A percentile compares a stretch with the other conserved stretches of the same genome.
These are phyloP conservation scores for Fusarium fujikuroi DNA, from an alignment of 2,329 filamentous ascomycete genomes.

Conservation along the genomic window DNA sequence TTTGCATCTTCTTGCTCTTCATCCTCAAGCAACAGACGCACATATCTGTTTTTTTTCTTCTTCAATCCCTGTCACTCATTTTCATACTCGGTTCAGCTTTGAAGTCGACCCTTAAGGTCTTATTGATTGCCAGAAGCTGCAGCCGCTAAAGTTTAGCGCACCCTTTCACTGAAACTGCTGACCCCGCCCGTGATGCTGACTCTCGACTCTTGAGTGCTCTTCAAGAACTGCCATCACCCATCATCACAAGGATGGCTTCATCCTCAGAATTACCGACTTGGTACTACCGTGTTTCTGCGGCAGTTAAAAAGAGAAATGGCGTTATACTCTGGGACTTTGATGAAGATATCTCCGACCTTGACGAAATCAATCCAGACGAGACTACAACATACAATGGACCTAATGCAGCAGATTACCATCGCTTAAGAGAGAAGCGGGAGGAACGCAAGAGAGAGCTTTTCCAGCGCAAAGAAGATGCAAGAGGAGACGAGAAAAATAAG, in stretches of 20 bases:
- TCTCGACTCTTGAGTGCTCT: not conserved
- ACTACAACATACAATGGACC: not conserved
- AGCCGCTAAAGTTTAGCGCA: not conserved
- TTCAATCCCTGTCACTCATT: not conserved
- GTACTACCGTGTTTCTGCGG: not conserved
- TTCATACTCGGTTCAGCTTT: rapidly evolving
- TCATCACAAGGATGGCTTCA: not conserved
- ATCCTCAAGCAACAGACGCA: not conserved
- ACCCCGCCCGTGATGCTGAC: not conserved
- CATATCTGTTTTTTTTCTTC: not conserved
- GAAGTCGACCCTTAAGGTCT: rapidly evolving
- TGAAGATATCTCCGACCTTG: constrained; percentile 3
- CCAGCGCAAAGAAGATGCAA: not conserved
- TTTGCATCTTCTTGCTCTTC: not conserved
- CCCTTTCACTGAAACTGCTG: not conserved
- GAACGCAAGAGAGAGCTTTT: not conserved
- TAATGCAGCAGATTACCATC: not conserved
- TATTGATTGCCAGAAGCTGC: no score
- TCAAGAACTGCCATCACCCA: not conserved
- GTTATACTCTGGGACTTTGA: not conserved
- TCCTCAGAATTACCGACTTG: not conserved
- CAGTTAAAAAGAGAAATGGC: not conserved
- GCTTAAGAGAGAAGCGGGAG: not conserved
- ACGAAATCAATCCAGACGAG: not conserved
- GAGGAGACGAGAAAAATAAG: not conserved